Evolutionary conservation across 1,139 yeast species (phyloP).

Genomic region (Zygoascus sp.): DNA sequence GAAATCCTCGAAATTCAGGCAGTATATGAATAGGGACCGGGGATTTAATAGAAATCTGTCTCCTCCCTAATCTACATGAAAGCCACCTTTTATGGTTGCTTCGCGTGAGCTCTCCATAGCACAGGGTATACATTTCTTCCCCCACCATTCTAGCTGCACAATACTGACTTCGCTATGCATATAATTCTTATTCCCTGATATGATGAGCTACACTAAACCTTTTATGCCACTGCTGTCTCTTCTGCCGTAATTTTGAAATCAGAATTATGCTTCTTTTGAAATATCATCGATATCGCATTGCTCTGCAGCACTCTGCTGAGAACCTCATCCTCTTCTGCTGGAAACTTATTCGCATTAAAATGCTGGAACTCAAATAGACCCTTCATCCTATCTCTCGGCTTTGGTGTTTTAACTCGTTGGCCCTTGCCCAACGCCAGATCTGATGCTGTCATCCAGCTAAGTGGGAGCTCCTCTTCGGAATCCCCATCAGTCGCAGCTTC

Average conservation of each 20-base stretch:
- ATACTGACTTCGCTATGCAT: neutral
- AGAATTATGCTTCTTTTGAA: slow-evolving; percentile 4
- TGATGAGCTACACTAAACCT: neutral
- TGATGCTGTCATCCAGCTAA: slow-evolving; percentile 49
- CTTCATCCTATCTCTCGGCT: slow-evolving; percentile 41
- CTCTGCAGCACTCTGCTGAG: slow-evolving; percentile 8
- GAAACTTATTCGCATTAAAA: slow-evolving; percentile 41
- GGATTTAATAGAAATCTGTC: slow-evolving; percentile 62
- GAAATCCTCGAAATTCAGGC: slow-evolving; percentile 51
- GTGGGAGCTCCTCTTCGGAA: slow-evolving; percentile 23
- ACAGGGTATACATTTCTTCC: neutral
- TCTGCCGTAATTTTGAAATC: neutral
- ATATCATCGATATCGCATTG: slow-evolving; percentile 16
- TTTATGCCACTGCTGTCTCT: neutral
- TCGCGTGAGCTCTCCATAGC: neutral
- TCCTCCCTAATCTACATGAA: slow-evolving; percentile 31
- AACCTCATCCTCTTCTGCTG: slow-evolving; percentile 13
- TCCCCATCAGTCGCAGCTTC: slow-evolving; percentile 18
- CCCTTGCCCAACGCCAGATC: slow-evolving; percentile 28
- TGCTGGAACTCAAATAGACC: slow-evolving; percentile 59
- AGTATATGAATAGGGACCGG: slow-evolving; percentile 60
- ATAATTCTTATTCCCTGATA: neutral
- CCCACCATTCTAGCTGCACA: neutral
- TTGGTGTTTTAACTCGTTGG: slow-evolving; percentile 23
- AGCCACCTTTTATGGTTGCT: neutral